Percentiles rank a stretch among this genome's conserved stretches.
Evolutionary conservation across 164 flowering plant genomes (phyloP).

Genomic region (Liquidambar formosana): DNA sequence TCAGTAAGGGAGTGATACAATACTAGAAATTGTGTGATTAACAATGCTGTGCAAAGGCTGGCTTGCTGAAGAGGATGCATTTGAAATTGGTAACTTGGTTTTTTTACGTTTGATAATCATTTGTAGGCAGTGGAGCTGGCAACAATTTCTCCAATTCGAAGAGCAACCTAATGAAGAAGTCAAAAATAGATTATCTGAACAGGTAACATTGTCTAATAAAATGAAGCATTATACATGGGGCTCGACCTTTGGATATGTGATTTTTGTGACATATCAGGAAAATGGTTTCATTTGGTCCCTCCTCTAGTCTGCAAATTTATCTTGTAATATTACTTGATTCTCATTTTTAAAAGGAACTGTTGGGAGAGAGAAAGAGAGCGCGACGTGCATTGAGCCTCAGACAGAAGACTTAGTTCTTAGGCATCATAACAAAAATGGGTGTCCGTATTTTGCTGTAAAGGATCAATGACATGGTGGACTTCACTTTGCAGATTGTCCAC

Average conservation of each 20-base stretch:
- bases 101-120: constrained; percentile 12
- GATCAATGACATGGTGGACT: too few species aligned
- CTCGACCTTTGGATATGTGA: neutral
- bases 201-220: constrained; percentile 42
- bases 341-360: neutral
- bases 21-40: too few species aligned
- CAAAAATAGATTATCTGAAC: constrained; percentile 65
- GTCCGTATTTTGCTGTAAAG: too few species aligned
- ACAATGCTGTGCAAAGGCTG: too few species aligned
- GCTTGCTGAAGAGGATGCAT: neutral
- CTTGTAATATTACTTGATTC: neutral
- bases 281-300: neutral
- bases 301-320: neutral
- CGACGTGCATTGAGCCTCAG: too few species aligned
- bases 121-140: constrained; percentile 51
- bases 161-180: constrained; percentile 87
- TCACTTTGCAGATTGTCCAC: too few species aligned
- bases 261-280: neutral
- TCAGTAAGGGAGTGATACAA: neutral
- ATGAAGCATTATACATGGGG: neutral
- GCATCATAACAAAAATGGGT: too few species aligned
- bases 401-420: too few species aligned
- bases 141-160: constrained; percentile 46
- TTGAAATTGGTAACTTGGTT: constrained; percentile 8
- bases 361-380: too few species aligned